A percentile compares a stretch with the other conserved stretches of the same genome.
Evolutionary conservation across 2,329 filamentous ascomycete species (phyloP).

Genomic region (Fusarium odoratissimum): DNA sequence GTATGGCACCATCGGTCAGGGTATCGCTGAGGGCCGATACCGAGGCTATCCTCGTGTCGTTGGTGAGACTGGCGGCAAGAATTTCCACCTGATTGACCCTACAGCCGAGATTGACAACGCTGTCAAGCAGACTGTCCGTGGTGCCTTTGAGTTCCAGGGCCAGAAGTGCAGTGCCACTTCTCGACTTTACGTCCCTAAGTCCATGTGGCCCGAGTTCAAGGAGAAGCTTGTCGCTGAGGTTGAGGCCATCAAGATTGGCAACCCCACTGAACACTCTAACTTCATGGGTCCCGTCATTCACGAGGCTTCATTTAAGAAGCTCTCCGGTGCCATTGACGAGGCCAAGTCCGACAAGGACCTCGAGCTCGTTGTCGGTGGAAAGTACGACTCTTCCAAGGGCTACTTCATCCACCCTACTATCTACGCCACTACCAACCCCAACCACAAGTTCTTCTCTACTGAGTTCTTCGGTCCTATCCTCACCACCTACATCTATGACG

Average conservation of each 20-base stretch:
- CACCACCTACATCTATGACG: constrained; percentile 81
- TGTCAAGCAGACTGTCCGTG: constrained; percentile 83
- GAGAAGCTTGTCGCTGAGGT: constrained; percentile 75
- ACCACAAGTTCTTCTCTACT: constrained; percentile 78
- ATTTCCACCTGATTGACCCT: constrained; percentile 86
- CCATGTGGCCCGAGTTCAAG: constrained; percentile 78
- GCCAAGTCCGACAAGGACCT: constrained; percentile 82
- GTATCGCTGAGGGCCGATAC: constrained; percentile 85
- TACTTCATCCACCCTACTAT: constrained; percentile 89
- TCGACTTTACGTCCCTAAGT: constrained; percentile 80
- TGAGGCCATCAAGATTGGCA: constrained; percentile 76
- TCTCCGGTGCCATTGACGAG: constrained; percentile 79
- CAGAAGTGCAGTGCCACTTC: constrained; percentile 93
- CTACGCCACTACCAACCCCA: constrained; percentile 78
- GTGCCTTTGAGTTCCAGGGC: constrained; percentile 90
- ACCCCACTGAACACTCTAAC: constrained; percentile 75
- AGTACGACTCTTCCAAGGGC: constrained; percentile 80
- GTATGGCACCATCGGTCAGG: constrained; percentile 86
- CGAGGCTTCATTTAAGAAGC: constrained; percentile 82
- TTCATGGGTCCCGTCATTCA: constrained; percentile 93
- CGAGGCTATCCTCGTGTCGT: constrained; percentile 88
- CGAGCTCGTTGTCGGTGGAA: constrained; percentile 79
- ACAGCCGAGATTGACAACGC: constrained; percentile 84
- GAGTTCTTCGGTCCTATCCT: constrained; percentile 88
- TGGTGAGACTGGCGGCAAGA: constrained; percentile 92